Evolutionary conservation across 2,329 filamentous ascomycete genomes (phyloP).

Genomic region (Ustilaginoidea virens): DNA sequence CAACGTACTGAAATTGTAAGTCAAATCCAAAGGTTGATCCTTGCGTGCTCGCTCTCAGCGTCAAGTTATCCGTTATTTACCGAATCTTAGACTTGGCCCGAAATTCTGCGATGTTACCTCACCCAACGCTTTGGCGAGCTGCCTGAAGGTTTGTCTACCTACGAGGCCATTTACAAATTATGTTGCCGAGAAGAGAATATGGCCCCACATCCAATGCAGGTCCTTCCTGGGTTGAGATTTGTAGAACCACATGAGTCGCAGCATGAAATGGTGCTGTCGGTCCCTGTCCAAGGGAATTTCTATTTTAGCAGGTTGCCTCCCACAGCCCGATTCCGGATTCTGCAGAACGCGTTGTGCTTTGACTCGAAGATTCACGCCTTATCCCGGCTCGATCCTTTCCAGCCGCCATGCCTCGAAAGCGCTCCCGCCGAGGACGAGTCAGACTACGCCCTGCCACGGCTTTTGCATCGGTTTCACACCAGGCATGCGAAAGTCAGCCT

Average conservation of each 20-base stretch:
- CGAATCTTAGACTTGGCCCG: conserved; percentile 1
- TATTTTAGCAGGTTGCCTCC: background rate
- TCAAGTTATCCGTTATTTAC: background rate
- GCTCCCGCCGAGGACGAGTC: background rate
- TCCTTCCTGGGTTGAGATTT: conserved; percentile 7
- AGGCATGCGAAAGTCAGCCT: conserved; percentile 16
- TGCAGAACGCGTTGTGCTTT: conserved; percentile 21
- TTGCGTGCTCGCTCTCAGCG: background rate
- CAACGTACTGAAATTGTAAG: conserved; percentile 2
- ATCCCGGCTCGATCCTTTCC: conserved; percentile 25
- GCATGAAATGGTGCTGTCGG: background rate
- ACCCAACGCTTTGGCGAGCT: accelerated
- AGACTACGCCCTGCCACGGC: conserved; percentile 5
- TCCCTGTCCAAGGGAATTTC: background rate
- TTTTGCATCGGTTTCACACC: conserved; percentile 25
- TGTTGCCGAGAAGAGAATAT: conserved; percentile 11
- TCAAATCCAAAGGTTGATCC: too few relatives aligned
- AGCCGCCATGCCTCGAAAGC: conserved; percentile 7
- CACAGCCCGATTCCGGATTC: conserved; percentile 18
- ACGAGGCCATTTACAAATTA: conserved; percentile 6
- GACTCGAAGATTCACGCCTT: conserved; percentile 23
- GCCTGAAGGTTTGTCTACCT: background rate
- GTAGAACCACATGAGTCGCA: background rate
- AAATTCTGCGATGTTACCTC: background rate
- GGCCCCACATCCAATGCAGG: conserved; percentile 2